Percentiles rank a stretch among this genome's conserved stretches.
These are phyloP conservation scores for Tulasnella sp. DNA, from an alignment of 768 basidiomycete species.

Conservation along the genomic window DNA sequence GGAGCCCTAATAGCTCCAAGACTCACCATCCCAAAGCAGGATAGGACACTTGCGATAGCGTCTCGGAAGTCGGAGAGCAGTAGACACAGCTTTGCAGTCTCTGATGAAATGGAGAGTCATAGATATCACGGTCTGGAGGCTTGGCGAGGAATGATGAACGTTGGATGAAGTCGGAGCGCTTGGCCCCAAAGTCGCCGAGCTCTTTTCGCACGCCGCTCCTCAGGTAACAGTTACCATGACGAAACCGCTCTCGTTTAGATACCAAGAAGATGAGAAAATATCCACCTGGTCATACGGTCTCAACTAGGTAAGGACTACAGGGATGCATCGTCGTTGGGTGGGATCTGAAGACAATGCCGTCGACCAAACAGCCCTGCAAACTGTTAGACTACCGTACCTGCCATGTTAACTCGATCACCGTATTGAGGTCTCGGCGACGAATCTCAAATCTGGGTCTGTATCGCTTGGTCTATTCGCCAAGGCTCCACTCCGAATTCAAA, in stretches of 20 bases:
- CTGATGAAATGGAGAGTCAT: neutral
- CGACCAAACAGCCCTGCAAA: neutral
- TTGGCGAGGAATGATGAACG: neutral
- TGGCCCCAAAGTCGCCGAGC: neutral
- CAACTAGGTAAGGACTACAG: no score
- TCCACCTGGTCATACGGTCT: no score
- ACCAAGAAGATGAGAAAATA: neutral
- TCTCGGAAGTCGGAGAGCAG: neutral
- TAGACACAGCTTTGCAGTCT: neutral
- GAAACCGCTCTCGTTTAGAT: neutral
- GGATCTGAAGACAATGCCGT: neutral
- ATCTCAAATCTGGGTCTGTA: neutral
- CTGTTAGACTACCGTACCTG: neutral
- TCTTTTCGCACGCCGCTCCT: neutral
- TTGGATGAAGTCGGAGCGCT: neutral
- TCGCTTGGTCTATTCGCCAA: neutral
- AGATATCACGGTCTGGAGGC: neutral
- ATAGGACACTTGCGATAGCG: constrained; percentile 7
- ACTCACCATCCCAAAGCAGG: neutral
- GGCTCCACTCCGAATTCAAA: neutral
- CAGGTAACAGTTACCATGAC: neutral
- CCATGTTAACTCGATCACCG: neutral
- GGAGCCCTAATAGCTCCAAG: neutral
- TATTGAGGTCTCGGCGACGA: neutral
- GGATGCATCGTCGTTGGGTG: neutral